These are phyloP conservation scores for Phlebiopsis flavidoalba DNA, from an alignment of 768 basidiomycete genomes.

Conservation along the genomic window DNA sequence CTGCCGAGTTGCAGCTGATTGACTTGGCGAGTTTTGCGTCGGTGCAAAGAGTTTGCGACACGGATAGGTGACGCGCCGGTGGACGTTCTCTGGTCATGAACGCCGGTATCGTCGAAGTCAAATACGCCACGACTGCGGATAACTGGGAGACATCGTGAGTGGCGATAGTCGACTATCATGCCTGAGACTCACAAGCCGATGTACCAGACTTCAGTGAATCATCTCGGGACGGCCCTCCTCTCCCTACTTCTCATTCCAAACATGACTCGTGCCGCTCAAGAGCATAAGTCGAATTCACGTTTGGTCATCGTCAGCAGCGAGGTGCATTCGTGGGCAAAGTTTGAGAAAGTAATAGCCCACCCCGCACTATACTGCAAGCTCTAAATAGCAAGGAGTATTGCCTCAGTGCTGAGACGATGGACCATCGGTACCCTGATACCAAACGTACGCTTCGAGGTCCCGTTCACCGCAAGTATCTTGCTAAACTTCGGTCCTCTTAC, in stretches of 20 bases:
- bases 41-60: slow-evolving; percentile 21
- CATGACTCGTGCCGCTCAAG: slow-evolving; percentile 33
- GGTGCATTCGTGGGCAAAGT: slow-evolving; percentile 1
- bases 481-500: slow-evolving; percentile 1
- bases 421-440: slow-evolving; percentile 4
- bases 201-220: slow-evolving; percentile 42
- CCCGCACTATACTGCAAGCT: slow-evolving; percentile 23
- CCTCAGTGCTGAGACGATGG: slow-evolving; percentile 13
- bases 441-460: neutral
- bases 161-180: neutral
- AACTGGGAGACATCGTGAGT: slow-evolving; percentile 25
- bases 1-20: slow-evolving; percentile 17
- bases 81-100: slow-evolving; percentile 26
- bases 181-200: neutral
- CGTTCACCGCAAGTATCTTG: neutral
- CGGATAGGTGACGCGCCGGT: slow-evolving; percentile 18
- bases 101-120: slow-evolving; percentile 15
- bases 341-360: neutral
- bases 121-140: slow-evolving; percentile 24
- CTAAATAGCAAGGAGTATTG: slow-evolving; percentile 26
- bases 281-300: neutral
- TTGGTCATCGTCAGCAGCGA: slow-evolving; percentile 9
- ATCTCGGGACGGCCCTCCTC: slow-evolving; percentile 32
- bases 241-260: slow-evolving; percentile 37
- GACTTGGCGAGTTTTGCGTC: slow-evolving; percentile 22